Evolutionary conservation across 1,139 yeast genomes (phyloP), one percentile per base, ranked within the genome.

Genomic region (Protomyces macrosporus): DNA sequence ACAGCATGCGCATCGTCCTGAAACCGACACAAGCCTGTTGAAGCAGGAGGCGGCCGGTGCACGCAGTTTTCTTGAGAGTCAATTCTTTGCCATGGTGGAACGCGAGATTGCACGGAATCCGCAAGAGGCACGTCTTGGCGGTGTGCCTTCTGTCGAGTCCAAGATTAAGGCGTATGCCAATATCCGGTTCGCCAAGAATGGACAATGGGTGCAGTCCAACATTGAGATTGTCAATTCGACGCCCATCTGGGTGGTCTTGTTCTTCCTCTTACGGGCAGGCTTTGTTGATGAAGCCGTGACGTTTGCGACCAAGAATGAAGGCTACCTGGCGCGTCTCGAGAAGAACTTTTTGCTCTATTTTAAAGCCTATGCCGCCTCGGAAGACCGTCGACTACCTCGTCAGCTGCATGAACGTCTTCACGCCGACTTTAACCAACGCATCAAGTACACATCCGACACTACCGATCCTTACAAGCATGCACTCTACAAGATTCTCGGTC

Each of bases 181-280:
- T 69, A 74, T 72, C 74, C 80, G 72, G 60, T 75, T 73, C 67
- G 65, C 67, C 58, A 70, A 72, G 62, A 77, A 77, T 64, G 81
- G 80, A 10, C 74, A 77, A 42, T 84, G 86, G 85, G 78, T 77
- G 58, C 70, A 80, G 53, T 76, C 79, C 7, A 80, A 81, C 65
- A 70, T 86, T 60, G 81, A 85, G 57, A 39, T 64, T 65, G 85
- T 90, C 34, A 91, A 93, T 74, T 91, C 91, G 10, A 79, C 83
- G 0, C 98, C 98, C 3, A 82, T 93, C 30, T 93, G 98, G 98
- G 96, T 97, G 0, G 77, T 90, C 60, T 77, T 93, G 4, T 95
- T 87, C 72, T 91, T 88, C 74, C 79, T 93, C 69, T 75, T 93
- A 64, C 84, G 98, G 71, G 85, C 93, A 6, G 98, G 98, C 1